These are phyloP conservation scores for Starmerella khaoyaiensis DNA, from an alignment of 805 yeast genomes.

Conservation along the genomic window DNA sequence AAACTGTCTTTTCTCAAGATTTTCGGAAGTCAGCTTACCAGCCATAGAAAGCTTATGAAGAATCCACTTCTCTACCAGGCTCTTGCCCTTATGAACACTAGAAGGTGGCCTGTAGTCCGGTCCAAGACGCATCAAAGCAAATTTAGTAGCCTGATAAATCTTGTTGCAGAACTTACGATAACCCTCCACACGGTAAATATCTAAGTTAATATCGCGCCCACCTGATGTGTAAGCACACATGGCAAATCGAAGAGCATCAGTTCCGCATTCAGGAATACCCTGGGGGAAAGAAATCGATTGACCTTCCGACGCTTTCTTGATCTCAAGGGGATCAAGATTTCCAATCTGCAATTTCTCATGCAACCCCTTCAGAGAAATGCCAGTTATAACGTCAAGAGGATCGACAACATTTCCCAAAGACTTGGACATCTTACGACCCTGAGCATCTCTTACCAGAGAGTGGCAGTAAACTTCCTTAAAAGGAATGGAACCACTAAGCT, in stretches of 20 bases:
- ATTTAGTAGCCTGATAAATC: constrained; percentile 97
- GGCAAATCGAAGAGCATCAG: constrained; percentile 96
- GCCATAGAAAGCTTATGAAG: constrained; percentile 70
- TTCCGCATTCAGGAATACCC: constrained; percentile 99
- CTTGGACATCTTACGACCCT: constrained; percentile 96
- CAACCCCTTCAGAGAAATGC: constrained; percentile 66
- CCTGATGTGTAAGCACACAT: constrained; percentile 97
- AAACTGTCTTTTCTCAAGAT: constrained; percentile 77
- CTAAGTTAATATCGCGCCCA: constrained; percentile 95
- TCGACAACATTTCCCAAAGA: constrained; percentile 94
- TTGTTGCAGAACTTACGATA: constrained; percentile 99
- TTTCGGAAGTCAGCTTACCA: constrained; percentile 47
- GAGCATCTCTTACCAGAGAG: constrained; percentile 96
- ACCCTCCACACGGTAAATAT: constrained; percentile 93
- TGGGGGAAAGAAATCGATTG: constrained; percentile 83
- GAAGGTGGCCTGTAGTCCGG: constrained; percentile 73
- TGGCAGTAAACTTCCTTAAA: constrained; percentile 97
- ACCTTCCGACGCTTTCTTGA: constrained; percentile 75
- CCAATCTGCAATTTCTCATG: constrained; percentile 68
- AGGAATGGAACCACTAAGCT: constrained; percentile 82
- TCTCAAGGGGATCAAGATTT: constrained; percentile 79
- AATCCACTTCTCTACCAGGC: constrained; percentile 94
- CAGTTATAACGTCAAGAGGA: constrained; percentile 85
- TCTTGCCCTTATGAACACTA: constrained; percentile 57
- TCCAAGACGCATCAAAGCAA: constrained; percentile 86